phyloP scores from a whole-genome alignment of 2,329 filamentous ascomycete genomes.

The Clarireedia paspali region DNA sequence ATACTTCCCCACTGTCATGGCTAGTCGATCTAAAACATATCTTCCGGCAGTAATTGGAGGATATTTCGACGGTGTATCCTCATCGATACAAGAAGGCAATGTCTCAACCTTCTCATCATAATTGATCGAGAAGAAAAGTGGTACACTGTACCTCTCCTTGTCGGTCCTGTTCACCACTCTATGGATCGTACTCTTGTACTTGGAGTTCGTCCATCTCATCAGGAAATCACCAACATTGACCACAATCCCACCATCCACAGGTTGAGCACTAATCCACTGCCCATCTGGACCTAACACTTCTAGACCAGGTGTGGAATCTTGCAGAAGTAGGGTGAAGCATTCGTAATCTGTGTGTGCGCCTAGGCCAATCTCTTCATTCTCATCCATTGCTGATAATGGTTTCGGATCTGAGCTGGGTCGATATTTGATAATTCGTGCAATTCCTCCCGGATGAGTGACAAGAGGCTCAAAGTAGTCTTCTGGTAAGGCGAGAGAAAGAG shows the following conservation, averaged over 20 bases:
- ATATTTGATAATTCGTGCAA: constrained; percentile 42
- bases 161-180: constrained; percentile 46
- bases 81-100: constrained; percentile 23
- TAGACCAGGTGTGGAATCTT: constrained; percentile 42
- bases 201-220: constrained; percentile 41
- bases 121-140: constrained; percentile 41
- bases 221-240: constrained; percentile 46
- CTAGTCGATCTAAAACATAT: constrained; percentile 26
- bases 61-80: constrained; percentile 23
- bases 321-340: constrained; percentile 47
- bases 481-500: constrained; percentile 35
- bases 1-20: constrained; percentile 21
- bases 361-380: constrained; percentile 26
- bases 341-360: constrained; percentile 50
- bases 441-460: constrained; percentile 36
- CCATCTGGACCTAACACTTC: constrained; percentile 41
- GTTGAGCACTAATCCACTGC: constrained; percentile 38
- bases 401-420: constrained; percentile 33
- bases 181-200: constrained; percentile 46
- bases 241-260: constrained; percentile 39
- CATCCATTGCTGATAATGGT: constrained; percentile 22
- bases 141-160: constrained; percentile 46
- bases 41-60: constrained; percentile 25
- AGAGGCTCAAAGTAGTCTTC: constrained; percentile 34
- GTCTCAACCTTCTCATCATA: constrained; percentile 28